phyloP scores from a whole-genome alignment of 768 basidiomycete species.

The Lenzites betulinus region DNA sequence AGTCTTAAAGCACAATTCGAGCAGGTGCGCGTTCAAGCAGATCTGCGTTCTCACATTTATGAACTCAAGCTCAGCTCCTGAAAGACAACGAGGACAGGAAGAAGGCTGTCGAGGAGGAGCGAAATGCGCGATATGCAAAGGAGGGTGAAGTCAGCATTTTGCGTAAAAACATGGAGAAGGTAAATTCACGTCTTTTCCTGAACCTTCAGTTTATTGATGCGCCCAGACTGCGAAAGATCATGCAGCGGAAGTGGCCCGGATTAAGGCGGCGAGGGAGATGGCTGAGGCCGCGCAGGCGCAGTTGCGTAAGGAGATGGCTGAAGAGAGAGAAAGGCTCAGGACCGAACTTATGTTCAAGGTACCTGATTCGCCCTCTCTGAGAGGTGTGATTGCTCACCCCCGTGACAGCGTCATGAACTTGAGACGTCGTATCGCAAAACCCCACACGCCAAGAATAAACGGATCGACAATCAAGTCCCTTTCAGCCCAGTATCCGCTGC shows the following conservation, averaged over 20 bases:
- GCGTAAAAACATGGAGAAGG: slow-evolving; percentile 69
- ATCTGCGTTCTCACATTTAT: slow-evolving; percentile 7
- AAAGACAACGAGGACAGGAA: slow-evolving; percentile 51
- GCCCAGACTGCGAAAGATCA: slow-evolving; percentile 59
- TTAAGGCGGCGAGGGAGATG: slow-evolving; percentile 63
- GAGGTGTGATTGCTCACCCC: not conserved
- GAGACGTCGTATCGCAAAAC: slow-evolving; percentile 57
- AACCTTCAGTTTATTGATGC: not conserved
- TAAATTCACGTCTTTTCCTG: slow-evolving; percentile 24
- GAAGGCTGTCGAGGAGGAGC: slow-evolving; percentile 46
- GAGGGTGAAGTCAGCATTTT: slow-evolving; percentile 74
- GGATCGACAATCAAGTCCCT: slow-evolving; percentile 37
- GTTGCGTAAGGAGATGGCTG: slow-evolving; percentile 62
- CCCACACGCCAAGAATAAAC: slow-evolving; percentile 49
- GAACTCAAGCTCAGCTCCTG: slow-evolving; percentile 43
- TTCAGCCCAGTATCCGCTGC: slow-evolving; percentile 44
- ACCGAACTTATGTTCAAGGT: slow-evolving; percentile 75
- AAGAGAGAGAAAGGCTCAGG: slow-evolving; percentile 68
- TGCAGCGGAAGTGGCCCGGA: slow-evolving; percentile 52
- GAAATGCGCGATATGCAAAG: slow-evolving; percentile 54
- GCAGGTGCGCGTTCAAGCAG: slow-evolving; percentile 41
- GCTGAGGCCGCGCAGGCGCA: slow-evolving; percentile 56
- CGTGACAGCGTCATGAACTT: slow-evolving; percentile 68
- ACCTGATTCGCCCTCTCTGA: no score
- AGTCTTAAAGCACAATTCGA: slow-evolving; percentile 40